A percentile compares a stretch with the other conserved stretches of the same genome.
Evolutionary conservation across 305 asterid genomes (phyloP).

Genomic region (Fraxinus baroniana): DNA sequence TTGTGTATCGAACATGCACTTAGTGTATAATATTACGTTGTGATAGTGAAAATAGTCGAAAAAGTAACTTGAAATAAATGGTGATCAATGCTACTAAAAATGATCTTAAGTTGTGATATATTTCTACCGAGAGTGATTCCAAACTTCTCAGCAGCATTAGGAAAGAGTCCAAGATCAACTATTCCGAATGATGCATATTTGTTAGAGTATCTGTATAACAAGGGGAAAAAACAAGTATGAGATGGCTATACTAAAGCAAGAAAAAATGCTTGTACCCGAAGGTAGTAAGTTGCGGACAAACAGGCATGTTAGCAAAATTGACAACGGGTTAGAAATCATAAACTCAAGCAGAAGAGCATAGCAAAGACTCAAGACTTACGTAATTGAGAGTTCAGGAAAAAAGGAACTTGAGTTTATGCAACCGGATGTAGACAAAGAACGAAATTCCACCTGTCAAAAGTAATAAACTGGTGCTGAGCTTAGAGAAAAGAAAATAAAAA

Average conservation of each 20-base stretch:
- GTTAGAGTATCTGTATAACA: constrained; percentile 66
- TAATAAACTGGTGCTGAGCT: constrained; percentile 2
- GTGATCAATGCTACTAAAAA: background rate
- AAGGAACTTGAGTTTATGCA: constrained; percentile 76
- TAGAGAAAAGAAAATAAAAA: background rate
- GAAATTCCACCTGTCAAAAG: constrained; percentile 77
- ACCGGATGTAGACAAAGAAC: constrained; percentile 60
- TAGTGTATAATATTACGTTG: background rate
- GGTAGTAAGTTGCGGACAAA: constrained; percentile 7
- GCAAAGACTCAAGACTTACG: constrained; percentile 53
- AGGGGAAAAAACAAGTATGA: constrained; percentile 24
- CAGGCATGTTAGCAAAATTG: background rate
- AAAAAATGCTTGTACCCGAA: background rate
- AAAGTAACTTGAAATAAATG: constrained; percentile 13
- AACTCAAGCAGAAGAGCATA: constrained; percentile 6
- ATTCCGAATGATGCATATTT: constrained; percentile 74
- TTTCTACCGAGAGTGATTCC: constrained; percentile 72
- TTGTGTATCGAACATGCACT: background rate
- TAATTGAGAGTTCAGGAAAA: constrained; percentile 88
- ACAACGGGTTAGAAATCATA: background rate
- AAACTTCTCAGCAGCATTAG: constrained; percentile 91
- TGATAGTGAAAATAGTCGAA: background rate
- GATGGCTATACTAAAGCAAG: constrained; percentile 11
- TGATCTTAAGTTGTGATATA: constrained; percentile 9
- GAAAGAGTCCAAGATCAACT: constrained; percentile 94